phyloP scores from a whole-genome alignment of 495 filamentous ascomycete species.

The Amphirosellinia nigrospora region DNA sequence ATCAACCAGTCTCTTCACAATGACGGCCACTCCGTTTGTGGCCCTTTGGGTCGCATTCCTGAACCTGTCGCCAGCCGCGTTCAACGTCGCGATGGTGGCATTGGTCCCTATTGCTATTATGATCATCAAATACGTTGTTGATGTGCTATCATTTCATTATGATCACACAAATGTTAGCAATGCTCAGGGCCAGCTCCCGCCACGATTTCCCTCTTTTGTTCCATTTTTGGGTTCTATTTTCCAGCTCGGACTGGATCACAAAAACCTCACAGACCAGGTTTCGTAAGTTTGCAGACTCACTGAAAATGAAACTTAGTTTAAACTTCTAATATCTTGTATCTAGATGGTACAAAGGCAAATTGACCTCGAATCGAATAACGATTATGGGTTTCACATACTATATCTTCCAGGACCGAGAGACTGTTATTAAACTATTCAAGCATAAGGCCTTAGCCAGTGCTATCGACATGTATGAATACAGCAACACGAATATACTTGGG shows the following conservation, averaged over 20 bases:
- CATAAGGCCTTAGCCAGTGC: slow-evolving; percentile 11
- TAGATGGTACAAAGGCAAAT: slow-evolving; percentile 23
- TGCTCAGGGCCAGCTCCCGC: background rate
- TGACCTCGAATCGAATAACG: slow-evolving; percentile 16
- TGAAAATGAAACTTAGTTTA: background rate
- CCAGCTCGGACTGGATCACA: slow-evolving; percentile 7
- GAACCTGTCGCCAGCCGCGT: background rate
- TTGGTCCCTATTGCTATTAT: background rate
- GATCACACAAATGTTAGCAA: background rate
- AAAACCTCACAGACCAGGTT: slow-evolving; percentile 14
- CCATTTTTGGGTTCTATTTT: slow-evolving; percentile 10
- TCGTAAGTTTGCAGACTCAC: background rate
- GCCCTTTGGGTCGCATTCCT: slow-evolving; percentile 16
- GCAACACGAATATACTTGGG: slow-evolving; percentile 15
- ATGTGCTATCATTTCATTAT: slow-evolving; percentile 12
- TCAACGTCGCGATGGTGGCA: background rate
- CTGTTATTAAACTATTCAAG: slow-evolving; percentile 11
- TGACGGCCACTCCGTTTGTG: slow-evolving; percentile 18
- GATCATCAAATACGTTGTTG: slow-evolving; percentile 6
- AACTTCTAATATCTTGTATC: background rate
- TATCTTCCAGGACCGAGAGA: slow-evolving; percentile 26
- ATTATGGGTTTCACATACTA: slow-evolving; percentile 15
- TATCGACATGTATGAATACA: slow-evolving; percentile 13
- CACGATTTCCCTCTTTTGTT: background rate
- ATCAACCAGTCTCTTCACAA: background rate